These are phyloP conservation scores for Acer saccharum DNA, from an alignment of 345 rosid species.

Conservation along the genomic window DNA sequence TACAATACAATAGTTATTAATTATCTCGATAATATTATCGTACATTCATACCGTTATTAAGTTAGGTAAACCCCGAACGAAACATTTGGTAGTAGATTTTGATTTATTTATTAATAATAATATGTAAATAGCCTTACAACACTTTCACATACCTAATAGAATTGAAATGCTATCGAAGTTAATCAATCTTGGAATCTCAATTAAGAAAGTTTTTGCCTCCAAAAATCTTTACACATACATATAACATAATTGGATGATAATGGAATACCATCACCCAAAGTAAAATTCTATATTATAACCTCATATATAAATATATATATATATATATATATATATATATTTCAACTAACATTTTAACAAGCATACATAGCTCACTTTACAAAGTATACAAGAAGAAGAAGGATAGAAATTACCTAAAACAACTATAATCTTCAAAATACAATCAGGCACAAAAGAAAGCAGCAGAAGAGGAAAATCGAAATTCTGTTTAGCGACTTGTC, in stretches of 20 bases:
- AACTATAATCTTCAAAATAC: constrained; percentile 53
- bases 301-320: constrained; percentile 2
- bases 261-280: neutral
- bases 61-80: too few species aligned
- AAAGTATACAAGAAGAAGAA: constrained; percentile 13
- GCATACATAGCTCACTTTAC: constrained; percentile 24
- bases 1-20: too few species aligned
- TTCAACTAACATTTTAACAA: constrained; percentile 13
- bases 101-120: too few species aligned
- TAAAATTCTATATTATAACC: constrained; percentile 11
- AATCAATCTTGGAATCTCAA: too few species aligned
- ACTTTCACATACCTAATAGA: too few species aligned
- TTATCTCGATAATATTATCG: too few species aligned
- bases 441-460: constrained; percentile 75
- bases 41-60: too few species aligned
- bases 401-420: neutral
- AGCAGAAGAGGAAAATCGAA: constrained; percentile 80
- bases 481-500: constrained; percentile 76
- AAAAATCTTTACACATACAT: neutral
- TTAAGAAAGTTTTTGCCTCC: neutral
- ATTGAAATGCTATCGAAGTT: too few species aligned
- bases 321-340: neutral
- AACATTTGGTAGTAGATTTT: too few species aligned
- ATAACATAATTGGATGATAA: neutral
- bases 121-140: too few species aligned